phyloP scores from a whole-genome alignment of 2,329 filamentous ascomycete genomes.

The Chaetomiaceae sp. region DNA sequence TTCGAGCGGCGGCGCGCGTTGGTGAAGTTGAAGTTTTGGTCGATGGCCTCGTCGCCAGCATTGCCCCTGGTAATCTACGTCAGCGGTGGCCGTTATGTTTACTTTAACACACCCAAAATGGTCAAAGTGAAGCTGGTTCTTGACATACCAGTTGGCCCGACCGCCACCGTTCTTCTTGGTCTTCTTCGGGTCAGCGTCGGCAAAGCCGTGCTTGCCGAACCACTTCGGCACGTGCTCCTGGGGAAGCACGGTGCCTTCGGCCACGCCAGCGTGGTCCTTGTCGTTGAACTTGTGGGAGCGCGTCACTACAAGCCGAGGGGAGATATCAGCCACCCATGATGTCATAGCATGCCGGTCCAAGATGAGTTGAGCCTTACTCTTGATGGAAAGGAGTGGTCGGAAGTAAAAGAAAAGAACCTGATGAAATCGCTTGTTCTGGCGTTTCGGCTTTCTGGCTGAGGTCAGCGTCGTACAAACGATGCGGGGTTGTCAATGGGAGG shows the following conservation, averaged over 20 bases:
- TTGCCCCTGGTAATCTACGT: constrained; percentile 58
- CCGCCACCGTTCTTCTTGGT: constrained; percentile 94
- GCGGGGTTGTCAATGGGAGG: constrained; percentile 5
- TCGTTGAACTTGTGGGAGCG: constrained; percentile 95
- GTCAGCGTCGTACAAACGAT: constrained; percentile 12
- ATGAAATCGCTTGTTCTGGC: background rate
- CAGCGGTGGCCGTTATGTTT: background rate
- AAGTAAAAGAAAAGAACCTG: background rate
- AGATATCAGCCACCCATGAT: constrained; percentile 14
- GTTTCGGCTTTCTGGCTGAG: background rate
- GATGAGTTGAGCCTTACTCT: constrained; percentile 21
- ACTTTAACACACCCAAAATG: too few relatives aligned
- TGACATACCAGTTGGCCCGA: constrained; percentile 83
- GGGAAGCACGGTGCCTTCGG: constrained; percentile 63
- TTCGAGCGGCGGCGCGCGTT: constrained; percentile 91
- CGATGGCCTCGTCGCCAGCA: constrained; percentile 75
- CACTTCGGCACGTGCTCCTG: constrained; percentile 79
- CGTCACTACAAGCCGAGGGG: constrained; percentile 63
- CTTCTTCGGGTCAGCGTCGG: constrained; percentile 80
- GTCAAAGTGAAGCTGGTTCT: constrained; percentile 6
- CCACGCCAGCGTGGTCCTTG: constrained; percentile 76
- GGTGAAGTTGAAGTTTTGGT: constrained; percentile 75
- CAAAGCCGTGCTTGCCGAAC: constrained; percentile 82
- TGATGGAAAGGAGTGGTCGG: constrained; percentile 13
- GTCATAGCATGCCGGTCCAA: background rate